Evolutionary conservation across 768 basidiomycete genomes (phyloP), one percentile per base, ranked within the genome.

Genomic region (Cystobasidium tubakii): DNA sequence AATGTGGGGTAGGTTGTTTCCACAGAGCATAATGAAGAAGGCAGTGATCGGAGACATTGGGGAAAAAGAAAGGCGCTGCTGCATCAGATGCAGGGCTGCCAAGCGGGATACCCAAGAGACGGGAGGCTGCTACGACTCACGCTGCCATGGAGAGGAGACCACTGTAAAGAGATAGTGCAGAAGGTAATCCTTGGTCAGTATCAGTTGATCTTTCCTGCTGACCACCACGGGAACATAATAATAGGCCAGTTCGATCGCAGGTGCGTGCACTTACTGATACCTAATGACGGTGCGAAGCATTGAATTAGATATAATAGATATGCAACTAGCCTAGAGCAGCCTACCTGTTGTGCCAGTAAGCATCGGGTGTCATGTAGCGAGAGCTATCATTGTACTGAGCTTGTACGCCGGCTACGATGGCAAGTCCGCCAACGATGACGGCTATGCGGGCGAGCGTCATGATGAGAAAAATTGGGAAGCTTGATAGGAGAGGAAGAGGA

Each of bases 341-440:
- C 57, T 60, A 60, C 57, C 57, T 60, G 69, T 71, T 71, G 55
- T 71, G 69, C 69, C 69, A 71, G 36, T 57, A 71, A n/a, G 46
- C 69, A 71, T 71, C 69, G 4, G 55, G 53, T 13, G 69, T 71
- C 33, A 53, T 23, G 46, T 67, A 33, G 27, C 44, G n/a, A n/a
- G 66, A 65, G 63, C 25, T 25, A 29, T 65, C 63, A 23, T 39
- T 65, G 25, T 65, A 46, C 23, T 65, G 63, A 13, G 63, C 63
- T 6, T 43, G 31, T 3, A 46, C 63, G 10, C 33, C 63, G 53
- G 27, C 62, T 63, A 39, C 25, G 36, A 46, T 36, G 34, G 63
- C 63, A 7, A 27, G 13, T 2, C 43, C 34, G 36, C 33, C 34
- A 23, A 46, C 15, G 15, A 65, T 7, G 63, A 65, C 63, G 33